These are phyloP conservation scores for Trichoderma sp. DNA, from an alignment of 2,329 filamentous ascomycete genomes.

Conservation along the genomic window DNA sequence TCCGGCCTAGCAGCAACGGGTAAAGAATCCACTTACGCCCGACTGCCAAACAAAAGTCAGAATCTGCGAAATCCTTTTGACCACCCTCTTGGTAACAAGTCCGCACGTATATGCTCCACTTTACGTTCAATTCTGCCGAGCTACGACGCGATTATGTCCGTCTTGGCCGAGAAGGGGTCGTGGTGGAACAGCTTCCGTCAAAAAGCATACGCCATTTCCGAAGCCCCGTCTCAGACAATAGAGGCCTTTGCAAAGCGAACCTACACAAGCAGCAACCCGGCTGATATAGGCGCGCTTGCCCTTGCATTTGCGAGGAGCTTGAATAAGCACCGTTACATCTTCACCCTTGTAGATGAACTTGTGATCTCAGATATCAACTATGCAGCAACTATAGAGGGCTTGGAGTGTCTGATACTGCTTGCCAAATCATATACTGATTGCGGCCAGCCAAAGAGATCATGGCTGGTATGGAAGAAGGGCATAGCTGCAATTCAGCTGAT, in stretches of 20 bases:
- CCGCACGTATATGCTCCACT: constrained; percentile 22
- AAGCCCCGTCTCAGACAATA: constrained; percentile 35
- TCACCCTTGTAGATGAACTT: constrained; percentile 43
- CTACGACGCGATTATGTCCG: constrained; percentile 28
- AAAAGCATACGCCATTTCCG: constrained; percentile 42
- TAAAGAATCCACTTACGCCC: neutral
- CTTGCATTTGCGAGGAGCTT: constrained; percentile 41
- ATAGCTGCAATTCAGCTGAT: constrained; percentile 46
- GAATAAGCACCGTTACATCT: constrained; percentile 34
- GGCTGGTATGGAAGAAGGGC: constrained; percentile 45
- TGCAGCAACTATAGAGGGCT: constrained; percentile 43
- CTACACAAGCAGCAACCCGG: constrained; percentile 41
- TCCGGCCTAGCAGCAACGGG: neutral
- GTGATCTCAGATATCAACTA: constrained; percentile 45
- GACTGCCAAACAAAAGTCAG: neutral
- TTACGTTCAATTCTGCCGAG: constrained; percentile 28
- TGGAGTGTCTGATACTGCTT: constrained; percentile 46
- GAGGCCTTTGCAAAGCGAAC: constrained; percentile 41
- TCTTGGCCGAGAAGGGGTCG: constrained; percentile 34
- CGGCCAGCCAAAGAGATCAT: constrained; percentile 46
- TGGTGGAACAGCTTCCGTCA: constrained; percentile 47
- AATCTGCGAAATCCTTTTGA: neutral
- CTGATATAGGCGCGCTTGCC: constrained; percentile 42
- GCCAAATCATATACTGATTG: constrained; percentile 47
- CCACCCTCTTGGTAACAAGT: neutral